phyloP scores from a whole-genome alignment of 306 rosid species.

The Inga leiocalycina region DNA sequence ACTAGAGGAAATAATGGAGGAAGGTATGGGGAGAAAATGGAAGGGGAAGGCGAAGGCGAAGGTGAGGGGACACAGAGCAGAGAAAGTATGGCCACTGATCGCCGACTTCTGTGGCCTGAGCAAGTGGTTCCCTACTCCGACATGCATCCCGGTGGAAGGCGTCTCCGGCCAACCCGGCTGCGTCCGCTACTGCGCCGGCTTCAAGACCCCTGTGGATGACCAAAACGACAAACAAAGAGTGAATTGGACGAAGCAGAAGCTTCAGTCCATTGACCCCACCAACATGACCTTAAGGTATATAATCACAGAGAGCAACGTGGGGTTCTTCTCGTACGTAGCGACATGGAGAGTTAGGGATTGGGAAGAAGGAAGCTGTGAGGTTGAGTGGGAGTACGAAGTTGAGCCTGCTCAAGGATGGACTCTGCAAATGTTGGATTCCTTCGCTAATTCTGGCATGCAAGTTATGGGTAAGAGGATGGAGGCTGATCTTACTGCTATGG shows the following conservation, averaged over 20 bases:
- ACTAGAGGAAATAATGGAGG: not conserved
- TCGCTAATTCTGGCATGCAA: slow-evolving; percentile 45
- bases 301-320: slow-evolving; percentile 57
- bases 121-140: slow-evolving; percentile 61
- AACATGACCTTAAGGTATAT: slow-evolving; percentile 31
- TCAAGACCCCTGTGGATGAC: slow-evolving; percentile 51
- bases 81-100: slow-evolving; percentile 57
- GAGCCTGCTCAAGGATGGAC: slow-evolving; percentile 64
- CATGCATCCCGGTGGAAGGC: slow-evolving; percentile 55
- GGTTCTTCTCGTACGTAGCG: slow-evolving; percentile 51
- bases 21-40: slow-evolving; percentile 39
- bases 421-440: slow-evolving; percentile 41
- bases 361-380: slow-evolving; percentile 37
- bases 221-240: not conserved
- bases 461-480: slow-evolving; percentile 62
- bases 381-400: slow-evolving; percentile 64
- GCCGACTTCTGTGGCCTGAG: slow-evolving; percentile 66
- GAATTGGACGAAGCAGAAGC: slow-evolving; percentile 68
- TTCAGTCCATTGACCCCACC: slow-evolving; percentile 44
- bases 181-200: slow-evolving; percentile 63
- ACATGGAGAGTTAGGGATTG: slow-evolving; percentile 31
- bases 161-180: slow-evolving; percentile 51
- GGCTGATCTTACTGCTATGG: slow-evolving; percentile 43
- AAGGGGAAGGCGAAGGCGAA: slow-evolving; percentile 46
- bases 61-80: slow-evolving; percentile 40